These are phyloP conservation scores for Colletotrichum tabaci DNA, from an alignment of 2,329 filamentous ascomycete genomes.

Conservation along the genomic window DNA sequence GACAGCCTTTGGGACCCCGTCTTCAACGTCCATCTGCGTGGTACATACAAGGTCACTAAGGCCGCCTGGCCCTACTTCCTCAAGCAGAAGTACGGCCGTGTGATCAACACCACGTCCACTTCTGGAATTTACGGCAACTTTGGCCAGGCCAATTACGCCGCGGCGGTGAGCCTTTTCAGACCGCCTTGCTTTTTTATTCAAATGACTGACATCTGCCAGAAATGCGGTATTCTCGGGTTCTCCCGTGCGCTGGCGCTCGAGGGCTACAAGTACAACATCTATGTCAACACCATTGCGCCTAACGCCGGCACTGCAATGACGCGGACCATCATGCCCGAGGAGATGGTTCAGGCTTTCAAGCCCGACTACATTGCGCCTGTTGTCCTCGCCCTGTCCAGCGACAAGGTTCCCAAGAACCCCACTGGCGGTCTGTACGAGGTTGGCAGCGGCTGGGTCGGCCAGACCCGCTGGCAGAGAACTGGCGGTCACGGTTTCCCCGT, in stretches of 20 bases:
- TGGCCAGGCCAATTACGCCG: slow-evolving; percentile 97
- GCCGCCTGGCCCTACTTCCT: slow-evolving; percentile 98
- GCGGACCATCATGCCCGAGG: slow-evolving; percentile 92
- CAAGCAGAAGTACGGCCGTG: slow-evolving; percentile 98
- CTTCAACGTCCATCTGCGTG: slow-evolving; percentile 90
- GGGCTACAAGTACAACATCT: slow-evolving; percentile 97
- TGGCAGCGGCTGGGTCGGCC: slow-evolving; percentile 92
- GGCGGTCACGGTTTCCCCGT: slow-evolving; percentile 93
- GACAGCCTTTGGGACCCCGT: slow-evolving; percentile 94
- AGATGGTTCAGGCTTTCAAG: slow-evolving; percentile 99
- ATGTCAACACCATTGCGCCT: slow-evolving; percentile 96
- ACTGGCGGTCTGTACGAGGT: slow-evolving; percentile 95
- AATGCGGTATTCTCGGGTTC: slow-evolving; percentile 94
- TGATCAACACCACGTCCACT: slow-evolving; percentile 97
- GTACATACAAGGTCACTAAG: slow-evolving; percentile 97
- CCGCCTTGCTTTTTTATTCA: not conserved
- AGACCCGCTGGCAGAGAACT: slow-evolving; percentile 94
- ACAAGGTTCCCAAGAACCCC: slow-evolving; percentile 86
- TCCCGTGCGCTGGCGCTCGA: slow-evolving; percentile 93
- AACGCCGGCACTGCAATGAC: slow-evolving; percentile 98
- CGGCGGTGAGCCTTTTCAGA: slow-evolving; percentile 73
- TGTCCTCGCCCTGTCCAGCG: slow-evolving; percentile 86
- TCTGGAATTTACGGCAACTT: slow-evolving; percentile 99
- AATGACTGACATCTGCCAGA: slow-evolving; percentile 63
- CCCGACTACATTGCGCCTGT: slow-evolving; percentile 97